Evolutionary conservation across 2,329 filamentous ascomycete species (phyloP), one percentile per base, ranked within the genome.

Genomic region (Neonectria hederae): DNA sequence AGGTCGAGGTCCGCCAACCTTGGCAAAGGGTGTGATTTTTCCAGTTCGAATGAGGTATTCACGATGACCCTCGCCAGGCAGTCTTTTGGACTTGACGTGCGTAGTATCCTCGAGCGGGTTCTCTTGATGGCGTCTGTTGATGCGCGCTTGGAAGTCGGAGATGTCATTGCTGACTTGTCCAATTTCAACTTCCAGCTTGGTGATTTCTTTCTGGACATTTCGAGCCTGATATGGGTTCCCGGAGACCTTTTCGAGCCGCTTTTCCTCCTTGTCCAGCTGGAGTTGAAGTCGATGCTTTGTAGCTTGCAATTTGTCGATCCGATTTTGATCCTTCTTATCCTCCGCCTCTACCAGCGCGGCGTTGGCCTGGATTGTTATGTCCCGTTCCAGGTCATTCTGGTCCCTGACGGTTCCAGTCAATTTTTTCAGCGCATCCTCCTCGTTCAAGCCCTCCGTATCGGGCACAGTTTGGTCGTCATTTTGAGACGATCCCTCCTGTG

Each of bases 11-110:
- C 87, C 85, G 26, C 89, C 89, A 71, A 97, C 87, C 67, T 90
- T 92, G 8, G 94, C 92, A 74, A 99, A 99, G 0, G 96, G 96
- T 0, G 96, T 99, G 70, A 99, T 98, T 80, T 98, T 98, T 65
- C 96, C 96, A 0, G 95, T 99, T 28, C 96, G 89, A 53, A 99
- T 96, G 51, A 99, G 86, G 76, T 92, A 99, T 51, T 97, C 94
- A 54, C 94, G 88, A 65, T 93, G 89, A 24, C 87, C 93, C 81
- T 98, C 96, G 65, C 92, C 92, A 1, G 92, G 89, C 61, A 95
- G 80, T 58, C 87, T 88, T 63, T 85, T 84, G 56, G 86, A 88
- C 28, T 85, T 86, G 14, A 76, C 74, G 32, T 82, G 78, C 21
- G 79, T 79, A 1, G 79, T 71, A 10, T 83, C 81, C 2, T 81